Evolutionary conservation across 148 eudicot genomes (phyloP).

Genomic region (Cornus suecica): DNA sequence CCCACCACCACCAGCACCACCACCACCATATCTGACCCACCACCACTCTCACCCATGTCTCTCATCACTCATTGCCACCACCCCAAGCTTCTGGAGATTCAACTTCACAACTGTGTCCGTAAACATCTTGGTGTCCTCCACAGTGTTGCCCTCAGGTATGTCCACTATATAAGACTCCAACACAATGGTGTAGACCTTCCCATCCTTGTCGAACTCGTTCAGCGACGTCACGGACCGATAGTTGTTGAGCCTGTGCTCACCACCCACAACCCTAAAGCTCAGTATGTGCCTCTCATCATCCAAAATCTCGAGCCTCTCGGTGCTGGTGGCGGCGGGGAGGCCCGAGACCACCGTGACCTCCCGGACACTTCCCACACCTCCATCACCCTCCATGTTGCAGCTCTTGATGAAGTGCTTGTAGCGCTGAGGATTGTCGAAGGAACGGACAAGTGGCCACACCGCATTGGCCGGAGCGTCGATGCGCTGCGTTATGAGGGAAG

Average conservation of each 20-base stretch:
- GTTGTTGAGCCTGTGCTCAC: slow-evolving; percentile 70
- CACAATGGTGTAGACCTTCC: slow-evolving; percentile 50
- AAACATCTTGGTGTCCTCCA: slow-evolving; percentile 84
- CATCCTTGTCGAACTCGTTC: slow-evolving; percentile 45
- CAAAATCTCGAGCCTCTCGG: slow-evolving; percentile 65
- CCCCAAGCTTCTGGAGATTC: slow-evolving; percentile 76
- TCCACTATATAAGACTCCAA: slow-evolving; percentile 77
- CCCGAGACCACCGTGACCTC: slow-evolving; percentile 81
- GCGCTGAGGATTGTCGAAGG: slow-evolving; percentile 71
- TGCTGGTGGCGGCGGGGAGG: slow-evolving; percentile 73
- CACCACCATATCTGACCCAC: neutral
- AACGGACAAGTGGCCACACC: slow-evolving; percentile 73
- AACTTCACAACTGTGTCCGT: slow-evolving; percentile 81
- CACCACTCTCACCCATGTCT: slow-evolving; percentile 31
- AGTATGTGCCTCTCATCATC: slow-evolving; percentile 56
- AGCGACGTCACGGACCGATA: slow-evolving; percentile 74
- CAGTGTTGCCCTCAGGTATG: slow-evolving; percentile 77
- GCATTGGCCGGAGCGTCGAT: slow-evolving; percentile 56
- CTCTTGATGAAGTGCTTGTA: slow-evolving; percentile 94
- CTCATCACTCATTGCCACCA: slow-evolving; percentile 49
- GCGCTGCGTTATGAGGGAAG: slow-evolving; percentile 72
- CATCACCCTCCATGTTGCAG: slow-evolving; percentile 53
- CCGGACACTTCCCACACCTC: slow-evolving; percentile 61
- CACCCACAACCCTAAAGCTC: slow-evolving; percentile 76
- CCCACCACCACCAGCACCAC: slow-evolving; percentile 11